Evolutionary conservation across 176 grass and related monocot species (phyloP).

Genomic region (Oryza glaberrima): DNA sequence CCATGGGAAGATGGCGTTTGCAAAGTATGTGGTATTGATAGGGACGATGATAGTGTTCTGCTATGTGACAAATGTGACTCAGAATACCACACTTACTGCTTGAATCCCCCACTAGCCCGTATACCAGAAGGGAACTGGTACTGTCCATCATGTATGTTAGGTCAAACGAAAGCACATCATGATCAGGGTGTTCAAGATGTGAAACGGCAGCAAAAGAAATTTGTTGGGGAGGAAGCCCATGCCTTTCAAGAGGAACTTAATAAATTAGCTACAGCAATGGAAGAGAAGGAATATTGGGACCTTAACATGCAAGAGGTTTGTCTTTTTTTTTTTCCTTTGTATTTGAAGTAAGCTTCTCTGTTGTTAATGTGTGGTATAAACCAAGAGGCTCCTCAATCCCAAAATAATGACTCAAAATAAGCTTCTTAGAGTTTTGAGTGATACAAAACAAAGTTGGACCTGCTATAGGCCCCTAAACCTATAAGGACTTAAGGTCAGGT

Average conservation of each 20-base stretch:
- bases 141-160: constrained; percentile 76
- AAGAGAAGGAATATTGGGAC: constrained; percentile 94
- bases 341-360: constrained; percentile 19
- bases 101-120: constrained; percentile 83
- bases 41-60: constrained; percentile 89
- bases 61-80: constrained; percentile 93
- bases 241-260: constrained; percentile 58
- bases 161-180: constrained; percentile 48
- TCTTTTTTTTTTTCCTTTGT: constrained; percentile 32
- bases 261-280: constrained; percentile 71
- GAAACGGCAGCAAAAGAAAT: constrained; percentile 53
- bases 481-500: not conserved
- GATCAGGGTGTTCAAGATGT: constrained; percentile 39
- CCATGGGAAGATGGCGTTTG: constrained; percentile 98
- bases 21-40: constrained; percentile 97
- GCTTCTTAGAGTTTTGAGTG: too few relatives aligned
- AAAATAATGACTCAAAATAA: too few relatives aligned
- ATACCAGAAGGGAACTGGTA: constrained; percentile 97
- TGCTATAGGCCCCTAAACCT: not conserved
- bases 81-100: constrained; percentile 97
- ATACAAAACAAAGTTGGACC: not conserved
- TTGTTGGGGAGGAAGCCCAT: constrained; percentile 56
- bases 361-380: not conserved
- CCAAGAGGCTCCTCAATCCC: too few relatives aligned
- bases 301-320: constrained; percentile 79